These are phyloP conservation scores for Evernia prunastri DNA, from an alignment of 495 filamentous ascomycete genomes.

Conservation along the genomic window DNA sequence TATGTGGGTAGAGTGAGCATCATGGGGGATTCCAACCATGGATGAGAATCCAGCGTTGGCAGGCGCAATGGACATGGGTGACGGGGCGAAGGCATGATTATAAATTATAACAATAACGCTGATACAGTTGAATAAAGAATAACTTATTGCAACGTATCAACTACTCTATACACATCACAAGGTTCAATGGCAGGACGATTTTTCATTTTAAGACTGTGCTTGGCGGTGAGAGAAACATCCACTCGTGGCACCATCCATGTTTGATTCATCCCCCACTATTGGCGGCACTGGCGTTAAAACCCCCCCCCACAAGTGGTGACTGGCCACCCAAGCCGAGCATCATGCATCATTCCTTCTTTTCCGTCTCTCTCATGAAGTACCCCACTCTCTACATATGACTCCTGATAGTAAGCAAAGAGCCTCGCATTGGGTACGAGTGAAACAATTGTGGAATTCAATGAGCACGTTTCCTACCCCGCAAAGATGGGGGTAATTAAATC, in stretches of 20 bases:
- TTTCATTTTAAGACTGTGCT: not conserved
- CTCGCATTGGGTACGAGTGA: not conserved
- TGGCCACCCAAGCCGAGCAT: too few relatives aligned
- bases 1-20: not conserved
- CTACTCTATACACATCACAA: constrained; percentile 10
- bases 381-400: too few relatives aligned
- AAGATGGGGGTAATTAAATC: not conserved
- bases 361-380: too few relatives aligned
- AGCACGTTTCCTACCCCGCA: not conserved
- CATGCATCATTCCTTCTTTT: too few relatives aligned
- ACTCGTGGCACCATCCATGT: too few relatives aligned
- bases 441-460: too few relatives aligned
- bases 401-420: not conserved
- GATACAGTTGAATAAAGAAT: not conserved
- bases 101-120: too few relatives aligned
- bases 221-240: not conserved
- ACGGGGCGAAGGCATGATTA: not conserved
- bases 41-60: not conserved
- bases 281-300: not conserved
- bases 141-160: not conserved
- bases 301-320: not conserved
- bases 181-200: not conserved
- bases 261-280: not conserved
- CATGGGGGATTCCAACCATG: not conserved
- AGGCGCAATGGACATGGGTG: constrained; percentile 13